Base-by-base conservation (phyloP, 257 asterid genomes). In the Apocynum venetum region DNA sequence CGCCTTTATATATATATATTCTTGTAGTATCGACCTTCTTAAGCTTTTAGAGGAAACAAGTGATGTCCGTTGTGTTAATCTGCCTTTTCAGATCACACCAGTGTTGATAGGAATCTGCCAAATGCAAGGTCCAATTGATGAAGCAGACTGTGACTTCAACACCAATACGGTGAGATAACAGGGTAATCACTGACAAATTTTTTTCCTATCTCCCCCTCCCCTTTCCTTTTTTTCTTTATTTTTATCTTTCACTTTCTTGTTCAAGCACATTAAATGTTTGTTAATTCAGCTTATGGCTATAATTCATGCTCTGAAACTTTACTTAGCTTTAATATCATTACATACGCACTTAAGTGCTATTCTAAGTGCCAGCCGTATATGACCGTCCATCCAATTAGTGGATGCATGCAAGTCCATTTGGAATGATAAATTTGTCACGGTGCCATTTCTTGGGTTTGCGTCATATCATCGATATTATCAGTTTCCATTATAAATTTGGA, bases 101-200 rank as follows among this genome's bases (percentile, higher is more conserved):
- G 60, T 86, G 61, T 84, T 77, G 84, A 79, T 83, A 76, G 89
- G 92, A 87, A 84, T 75, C 79, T 57, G 63, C 67, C 85, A 80
- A 84, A 88, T 91, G 91, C 92, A 80, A 82, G 92, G 89, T 71
- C 91, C 94, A 11, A 55, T 65, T 49, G 85, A 80, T 77, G 91
- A 88, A 73, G 72, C 87, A 74, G 88, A 79, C 57, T 80, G 72
- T 79, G 82, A 85, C 78, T 72, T 73, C 81, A 85, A 72, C 80
- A 84, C 86, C 83, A 76, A 86, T 85, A 89, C 72, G 93, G 96
- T 87, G 90, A 88, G 96, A 86, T 83, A 82, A 80, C 89, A 71
- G 88, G 92, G 95, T 85, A 88, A 87, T 80, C 69, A 65, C 84
- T 13, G 66, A 78, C 86, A 59, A 76, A 49, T 49, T 77, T 81